Evolutionary conservation across 2,329 filamentous ascomycete genomes (phyloP).

Genomic region (Myriosclerotinia scirpicola): DNA sequence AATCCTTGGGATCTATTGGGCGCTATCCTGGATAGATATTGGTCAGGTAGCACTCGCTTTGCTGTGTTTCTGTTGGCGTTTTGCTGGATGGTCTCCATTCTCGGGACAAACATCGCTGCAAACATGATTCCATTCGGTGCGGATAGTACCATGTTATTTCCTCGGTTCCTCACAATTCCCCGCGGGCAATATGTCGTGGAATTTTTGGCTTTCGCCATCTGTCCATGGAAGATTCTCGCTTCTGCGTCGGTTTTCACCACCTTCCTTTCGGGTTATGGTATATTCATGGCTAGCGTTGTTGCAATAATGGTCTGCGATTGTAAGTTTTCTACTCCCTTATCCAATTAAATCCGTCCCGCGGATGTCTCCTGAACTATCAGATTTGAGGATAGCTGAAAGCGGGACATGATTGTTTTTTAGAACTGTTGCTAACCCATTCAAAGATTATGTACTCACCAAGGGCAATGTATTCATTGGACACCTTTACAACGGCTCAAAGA

Average conservation of each 20-base stretch:
- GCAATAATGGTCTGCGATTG: conserved; percentile 36
- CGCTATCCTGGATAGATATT: conserved; percentile 34
- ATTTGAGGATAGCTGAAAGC: background rate
- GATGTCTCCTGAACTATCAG: background rate
- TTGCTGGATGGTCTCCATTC: conserved; percentile 53
- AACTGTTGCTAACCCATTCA: conserved; percentile 34
- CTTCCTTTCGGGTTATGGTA: conserved; percentile 64
- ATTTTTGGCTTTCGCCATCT: conserved; percentile 54
- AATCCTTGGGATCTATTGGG: conserved; percentile 52
- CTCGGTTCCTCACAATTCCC: conserved; percentile 55
- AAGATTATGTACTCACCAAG: conserved; percentile 43
- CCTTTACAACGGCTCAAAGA: conserved; percentile 39
- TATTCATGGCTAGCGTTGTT: conserved; percentile 55
- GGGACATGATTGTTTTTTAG: background rate
- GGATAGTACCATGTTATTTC: conserved; percentile 54
- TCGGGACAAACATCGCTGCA: conserved; percentile 58
- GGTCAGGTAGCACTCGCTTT: conserved; percentile 46
- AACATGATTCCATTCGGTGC: conserved; percentile 55
- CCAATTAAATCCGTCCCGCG: background rate
- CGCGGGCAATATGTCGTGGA: conserved; percentile 56
- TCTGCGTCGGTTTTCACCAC: conserved; percentile 58
- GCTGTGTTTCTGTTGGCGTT: conserved; percentile 47
- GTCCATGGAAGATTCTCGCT: conserved; percentile 64
- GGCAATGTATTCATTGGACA: conserved; percentile 42
- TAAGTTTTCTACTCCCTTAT: conserved; percentile 24